phyloP scores from a whole-genome alignment of 2,329 filamentous ascomycete genomes.

The Salinomyces thailandicus region DNA sequence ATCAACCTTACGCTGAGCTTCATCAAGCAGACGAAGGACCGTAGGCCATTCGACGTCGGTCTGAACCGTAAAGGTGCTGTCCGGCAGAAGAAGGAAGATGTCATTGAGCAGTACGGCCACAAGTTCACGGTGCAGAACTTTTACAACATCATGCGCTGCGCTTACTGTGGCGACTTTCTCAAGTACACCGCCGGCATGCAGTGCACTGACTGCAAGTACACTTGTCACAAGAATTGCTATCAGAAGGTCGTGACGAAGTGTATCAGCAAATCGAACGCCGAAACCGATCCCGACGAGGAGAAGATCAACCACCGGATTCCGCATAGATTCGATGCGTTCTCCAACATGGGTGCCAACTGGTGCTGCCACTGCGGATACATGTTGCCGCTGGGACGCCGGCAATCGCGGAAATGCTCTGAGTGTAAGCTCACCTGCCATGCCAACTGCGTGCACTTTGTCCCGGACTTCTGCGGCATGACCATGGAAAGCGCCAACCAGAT shows the following conservation, averaged over 20 bases:
- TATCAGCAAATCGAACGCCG: constrained; percentile 98
- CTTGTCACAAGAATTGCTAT: constrained; percentile 97
- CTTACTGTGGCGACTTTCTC: constrained; percentile 92
- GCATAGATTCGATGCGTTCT: constrained; percentile 92
- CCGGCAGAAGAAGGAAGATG: constrained; percentile 93
- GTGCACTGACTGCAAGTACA: constrained; percentile 99
- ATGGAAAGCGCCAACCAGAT: constrained; percentile 97
- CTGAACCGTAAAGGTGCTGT: constrained; percentile 92
- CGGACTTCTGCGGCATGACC: constrained; percentile 98
- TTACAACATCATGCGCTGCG: constrained; percentile 99
- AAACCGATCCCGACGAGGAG: constrained; percentile 95
- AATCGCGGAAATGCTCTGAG: constrained; percentile 89
- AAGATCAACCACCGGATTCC: constrained; percentile 99
- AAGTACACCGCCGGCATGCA: constrained; percentile 99
- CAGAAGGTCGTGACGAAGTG: constrained; percentile 95
- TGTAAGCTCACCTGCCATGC: constrained; percentile 86
- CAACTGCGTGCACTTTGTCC: constrained; percentile 85
- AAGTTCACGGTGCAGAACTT: constrained; percentile 98
- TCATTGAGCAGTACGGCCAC: constrained; percentile 98
- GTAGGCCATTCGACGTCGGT: constrained; percentile 73
- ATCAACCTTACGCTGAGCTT: constrained; percentile 90
- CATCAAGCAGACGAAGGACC: constrained; percentile 77
- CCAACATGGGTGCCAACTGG: constrained; percentile 97
- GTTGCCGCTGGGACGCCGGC: constrained; percentile 87
- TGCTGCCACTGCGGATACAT: constrained; percentile 98